Evolutionary conservation across 139 green algal genomes (phyloP), one percentile per base, ranked within the genome.

Genomic region (Chlamydomonas incerta): DNA sequence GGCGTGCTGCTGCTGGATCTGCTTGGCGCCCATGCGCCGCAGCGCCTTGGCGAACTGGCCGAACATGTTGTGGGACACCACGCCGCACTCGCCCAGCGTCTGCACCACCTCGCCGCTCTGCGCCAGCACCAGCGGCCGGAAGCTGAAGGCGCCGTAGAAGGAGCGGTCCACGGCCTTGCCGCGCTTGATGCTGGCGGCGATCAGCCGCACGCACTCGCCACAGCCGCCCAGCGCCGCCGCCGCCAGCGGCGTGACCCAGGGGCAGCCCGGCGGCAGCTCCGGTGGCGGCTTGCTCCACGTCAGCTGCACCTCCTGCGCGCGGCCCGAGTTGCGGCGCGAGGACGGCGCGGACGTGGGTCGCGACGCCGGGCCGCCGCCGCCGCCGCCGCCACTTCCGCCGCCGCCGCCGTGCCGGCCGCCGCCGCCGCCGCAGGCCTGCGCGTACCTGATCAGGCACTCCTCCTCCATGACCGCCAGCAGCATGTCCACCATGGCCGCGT

Each of bases 221-320:
- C 47, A 69, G 79, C 79, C 79, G 23, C 37, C 23, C 47, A 85
- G 65, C 20, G 79, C 65, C 79, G 79, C 79, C 18, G 79, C 79
- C 47, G 65, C 66, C 65, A 85, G 79, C 66, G 79, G 79, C 33
- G 79, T 85, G 21, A 85, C 66, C 79, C 79, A 85, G 47, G 79
- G 79, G 66, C 79, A 85, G 20, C 66, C 79, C 46, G n/a, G 47
- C n/a, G 79, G 79, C 79, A 85, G 66, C 46, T 68, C 65, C 66
- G 35, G 35, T 2, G 79, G 79, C 29, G 76, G 60, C 37, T 15
- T 23, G 20, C 20, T 47, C 76, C 76, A 83, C 29, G 37, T 50
- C 62, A 83, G 20, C 17, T 20, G 33, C 21, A 37, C 13, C 37
- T 58, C 76, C 37, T 23, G 6, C n/a, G 46, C 47, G 20, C 55